Base-by-base conservation (phyloP, 2,329 filamentous ascomycete species). In the Sclerotinia subarctica region DNA sequence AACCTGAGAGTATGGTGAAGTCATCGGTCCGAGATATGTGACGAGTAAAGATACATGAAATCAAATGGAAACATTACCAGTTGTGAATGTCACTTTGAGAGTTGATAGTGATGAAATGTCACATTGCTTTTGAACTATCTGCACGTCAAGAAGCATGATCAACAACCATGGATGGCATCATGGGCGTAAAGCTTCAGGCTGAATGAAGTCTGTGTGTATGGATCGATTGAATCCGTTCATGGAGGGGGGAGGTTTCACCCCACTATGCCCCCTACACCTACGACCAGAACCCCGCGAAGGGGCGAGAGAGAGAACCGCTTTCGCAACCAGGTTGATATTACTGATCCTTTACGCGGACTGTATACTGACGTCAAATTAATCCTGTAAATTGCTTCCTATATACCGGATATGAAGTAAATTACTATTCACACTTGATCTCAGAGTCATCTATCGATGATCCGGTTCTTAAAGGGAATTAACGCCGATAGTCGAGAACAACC, bases 11-110 rank as follows among this genome's bases (percentile, higher is more conserved):
- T 58, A 38, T 57, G 42, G 26, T 42, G 32, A 51, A 19, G 11
- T 35, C 46, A 62, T 67, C 64, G 64, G 64, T 67, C 64, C 64
- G 64, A 67, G 56, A 51, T 62, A 52, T 51, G 64, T 44, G 64
- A 67, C 44, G 35, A 60, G 51, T 53, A 32, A 66, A 59, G 44
- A 35, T 29, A 49, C 17, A 17, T 66, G 53, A 56, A 42, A 47
- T 65, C 51, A 44, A 65, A 44, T 51, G 21, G 26, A 62, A 51
- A 35, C n/a, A 38, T 38, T 35, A 51, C 58, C 46, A 51, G 21
- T 29, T 32, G 44, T 32, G 49, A 52, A 38, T 49, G 54, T 44
- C 32, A 46, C 63, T 15, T 46, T 2, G 19, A 29, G 24, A n/a
- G 24, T 62, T 24, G 52, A 65, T 65, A 47, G 51, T 24, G 17